Evolutionary conservation across 1,284 basidiomycete species (phyloP).

Genomic region (Amylostereum chailletii): DNA sequence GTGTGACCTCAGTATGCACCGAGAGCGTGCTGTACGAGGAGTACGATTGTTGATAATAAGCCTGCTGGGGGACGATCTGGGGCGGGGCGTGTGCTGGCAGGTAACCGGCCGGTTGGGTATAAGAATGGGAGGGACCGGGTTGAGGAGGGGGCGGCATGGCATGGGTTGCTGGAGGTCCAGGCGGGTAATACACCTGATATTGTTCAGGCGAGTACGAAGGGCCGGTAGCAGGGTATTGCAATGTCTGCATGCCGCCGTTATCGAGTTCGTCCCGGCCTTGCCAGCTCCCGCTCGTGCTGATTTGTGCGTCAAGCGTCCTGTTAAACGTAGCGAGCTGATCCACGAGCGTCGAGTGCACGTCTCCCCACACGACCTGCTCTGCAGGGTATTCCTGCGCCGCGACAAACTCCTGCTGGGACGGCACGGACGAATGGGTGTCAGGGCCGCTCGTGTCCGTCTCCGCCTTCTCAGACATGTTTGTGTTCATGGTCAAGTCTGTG

Average conservation of each 20-base stretch:
- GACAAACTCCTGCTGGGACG: neutral
- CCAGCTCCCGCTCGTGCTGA: constrained; percentile 18
- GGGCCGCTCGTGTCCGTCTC: no score
- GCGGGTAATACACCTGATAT: neutral
- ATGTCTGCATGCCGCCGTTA: neutral
- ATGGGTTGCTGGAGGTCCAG: no score
- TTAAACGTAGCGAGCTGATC: constrained; percentile 53
- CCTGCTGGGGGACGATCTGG: neutral
- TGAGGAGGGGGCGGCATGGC: neutral
- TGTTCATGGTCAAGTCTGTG: no score
- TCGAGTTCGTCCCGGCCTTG: constrained; percentile 6
- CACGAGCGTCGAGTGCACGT: constrained; percentile 50
- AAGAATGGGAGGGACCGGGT: neutral
- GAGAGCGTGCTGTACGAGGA: constrained; percentile 3
- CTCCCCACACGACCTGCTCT: constrained; percentile 14
- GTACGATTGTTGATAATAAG: constrained; percentile 3
- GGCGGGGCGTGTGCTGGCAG: neutral
- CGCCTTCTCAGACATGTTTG: no score
- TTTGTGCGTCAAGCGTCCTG: constrained; percentile 44
- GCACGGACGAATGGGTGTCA: no score
- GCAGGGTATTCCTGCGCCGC: neutral
- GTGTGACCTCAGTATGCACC: neutral
- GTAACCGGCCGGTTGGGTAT: neutral
- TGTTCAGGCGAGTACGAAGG: neutral
- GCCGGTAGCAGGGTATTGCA: neutral